Evolutionary conservation across 2,329 filamentous ascomycete genomes (phyloP), one percentile per base, ranked within the genome.

Genomic region (Colletotrichum coccodes): DNA sequence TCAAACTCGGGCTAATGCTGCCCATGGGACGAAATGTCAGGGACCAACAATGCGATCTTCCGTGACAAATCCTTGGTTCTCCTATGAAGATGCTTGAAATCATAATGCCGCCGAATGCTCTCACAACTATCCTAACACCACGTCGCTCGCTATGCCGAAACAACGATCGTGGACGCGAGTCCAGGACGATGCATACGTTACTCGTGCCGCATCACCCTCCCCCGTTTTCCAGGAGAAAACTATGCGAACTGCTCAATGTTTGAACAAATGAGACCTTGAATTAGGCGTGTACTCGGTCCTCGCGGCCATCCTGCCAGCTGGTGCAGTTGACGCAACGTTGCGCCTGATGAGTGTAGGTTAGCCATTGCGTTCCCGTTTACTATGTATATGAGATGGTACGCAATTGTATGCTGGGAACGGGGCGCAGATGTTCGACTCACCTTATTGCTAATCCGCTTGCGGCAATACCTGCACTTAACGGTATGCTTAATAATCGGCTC

Each of bases 401-500:
- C n/a, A n/a, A n/a, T n/a, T n/a, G n/a, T n/a, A n/a, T n/a, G n/a
- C n/a, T n/a, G n/a, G n/a, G n/a, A n/a, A n/a, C n/a, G n/a, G 23
- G 38, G 21, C 28, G 3, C 7, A 9, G 8, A 44, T n/a, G 40
- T 6, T n/a, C 8, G 28, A 70, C 82, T 74, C 64, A 90, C 90
- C 85, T 90, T 90, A 59, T 88, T 85, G 73, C 86, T 90, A 65
- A 92, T 89, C 28, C 80, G 81, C 78, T 90, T 89, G 68, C 85
- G 83, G 75, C 91, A 92, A 74, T 91, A 94, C 74, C 82, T 86
- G 80, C 91, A 94, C 78, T 89, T 91, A 60, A 90, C 84, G 30
- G 87, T 89, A 72, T 87, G 89, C 81, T 93, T 93, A 76, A 94
- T 91, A 71, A 94, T 91, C 16, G 89, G 87, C 60, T 93, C 91